These are phyloP conservation scores for Acer negundo DNA, from an alignment of 345 rosid genomes.

Conservation along the genomic window DNA sequence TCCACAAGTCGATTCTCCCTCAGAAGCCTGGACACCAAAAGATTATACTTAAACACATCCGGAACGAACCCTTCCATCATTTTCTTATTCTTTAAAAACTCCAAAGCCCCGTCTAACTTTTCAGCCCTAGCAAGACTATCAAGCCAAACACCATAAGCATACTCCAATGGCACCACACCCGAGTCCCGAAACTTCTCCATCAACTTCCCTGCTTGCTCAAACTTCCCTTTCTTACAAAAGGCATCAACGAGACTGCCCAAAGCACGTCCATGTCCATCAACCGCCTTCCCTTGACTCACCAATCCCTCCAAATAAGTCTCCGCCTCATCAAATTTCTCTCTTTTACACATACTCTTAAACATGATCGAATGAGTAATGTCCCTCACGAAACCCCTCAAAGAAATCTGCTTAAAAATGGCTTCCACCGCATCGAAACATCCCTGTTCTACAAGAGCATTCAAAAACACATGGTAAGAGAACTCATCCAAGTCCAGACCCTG, in stretches of 20 bases:
- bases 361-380: conserved; percentile 50
- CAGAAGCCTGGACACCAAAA: conserved; percentile 57
- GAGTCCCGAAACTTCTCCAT: conserved; percentile 52
- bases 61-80: conserved; percentile 56
- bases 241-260: conserved; percentile 49
- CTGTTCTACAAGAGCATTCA: conserved; percentile 77
- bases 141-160: conserved; percentile 65
- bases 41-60: conserved; percentile 55
- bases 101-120: conserved; percentile 47
- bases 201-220: conserved; percentile 53
- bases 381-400: conserved; percentile 44
- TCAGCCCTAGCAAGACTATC: conserved; percentile 49
- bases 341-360: conserved; percentile 67
- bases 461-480: conserved; percentile 59
- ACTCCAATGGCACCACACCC: conserved; percentile 41
- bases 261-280: conserved; percentile 27
- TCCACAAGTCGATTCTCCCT: conserved; percentile 56
- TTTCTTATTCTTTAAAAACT: conserved; percentile 56
- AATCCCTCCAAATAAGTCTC: conserved; percentile 47
- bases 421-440: conserved; percentile 50
- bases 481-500: conserved; percentile 72
- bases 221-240: conserved; percentile 44
- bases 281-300: conserved; percentile 20
- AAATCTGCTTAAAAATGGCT: conserved; percentile 57
- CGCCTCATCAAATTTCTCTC: conserved; percentile 57